Conservation (phyloP, 1,284 basidiomycete genomes). For the Bondarzewia mesenterica region DNA sequence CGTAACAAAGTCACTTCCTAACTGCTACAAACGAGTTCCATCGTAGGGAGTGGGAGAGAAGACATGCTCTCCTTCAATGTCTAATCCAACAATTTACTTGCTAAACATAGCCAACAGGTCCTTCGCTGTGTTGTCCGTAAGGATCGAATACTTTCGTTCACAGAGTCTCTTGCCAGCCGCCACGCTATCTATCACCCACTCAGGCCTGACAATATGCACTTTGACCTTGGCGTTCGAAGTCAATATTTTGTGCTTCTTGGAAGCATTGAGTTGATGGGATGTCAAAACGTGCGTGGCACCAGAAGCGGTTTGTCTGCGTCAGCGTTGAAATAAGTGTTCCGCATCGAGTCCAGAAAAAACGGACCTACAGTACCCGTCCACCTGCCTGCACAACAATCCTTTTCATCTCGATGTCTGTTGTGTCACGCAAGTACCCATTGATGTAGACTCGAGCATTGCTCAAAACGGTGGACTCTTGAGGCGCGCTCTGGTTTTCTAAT, state of each 20-base stretch:
- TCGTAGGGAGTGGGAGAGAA: no score
- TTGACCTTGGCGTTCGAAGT: slow-evolving; percentile 36
- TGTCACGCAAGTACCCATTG: slow-evolving; percentile 55
- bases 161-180: slow-evolving; percentile 42
- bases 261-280: slow-evolving; percentile 55
- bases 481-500: slow-evolving; percentile 33
- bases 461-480: slow-evolving; percentile 1
- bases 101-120: slow-evolving; percentile 20
- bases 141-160: slow-evolving; percentile 47
- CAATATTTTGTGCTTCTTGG: slow-evolving; percentile 56
- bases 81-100: no score
- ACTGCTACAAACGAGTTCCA: no score
- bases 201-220: slow-evolving; percentile 55
- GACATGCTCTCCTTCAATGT: no score
- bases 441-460: slow-evolving; percentile 40
- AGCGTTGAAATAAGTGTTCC: background rate
- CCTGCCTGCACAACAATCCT: slow-evolving; percentile 49
- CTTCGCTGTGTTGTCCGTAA: slow-evolving; percentile 28
- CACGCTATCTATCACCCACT: slow-evolving; percentile 66
- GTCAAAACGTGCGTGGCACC: slow-evolving; percentile 67
- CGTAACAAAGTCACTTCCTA: no score
- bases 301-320: slow-evolving; percentile 39
- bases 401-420: slow-evolving; percentile 72
- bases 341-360: background rate
- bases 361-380: slow-evolving; percentile 40